phyloP scores from a whole-genome alignment of 176 grass and related monocot species.

The Rhynchospora tenuis region DNA sequence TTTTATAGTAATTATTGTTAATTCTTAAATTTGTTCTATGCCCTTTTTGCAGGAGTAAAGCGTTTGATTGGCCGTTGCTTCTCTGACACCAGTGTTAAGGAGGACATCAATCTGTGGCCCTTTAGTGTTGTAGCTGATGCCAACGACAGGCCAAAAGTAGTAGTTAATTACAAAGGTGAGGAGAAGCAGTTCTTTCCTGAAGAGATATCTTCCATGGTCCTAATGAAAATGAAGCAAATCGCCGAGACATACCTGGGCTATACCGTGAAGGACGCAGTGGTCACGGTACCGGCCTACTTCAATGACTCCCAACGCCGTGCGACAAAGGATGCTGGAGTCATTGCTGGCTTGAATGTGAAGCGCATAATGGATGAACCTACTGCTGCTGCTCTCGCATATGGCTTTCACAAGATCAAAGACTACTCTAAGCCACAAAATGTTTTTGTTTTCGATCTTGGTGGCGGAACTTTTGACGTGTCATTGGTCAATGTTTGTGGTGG shows the following conservation, averaged over 20 bases:
- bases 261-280: slow-evolving; percentile 13
- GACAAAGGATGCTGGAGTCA: slow-evolving; percentile 22
- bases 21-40: neutral
- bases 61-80: slow-evolving; percentile 21
- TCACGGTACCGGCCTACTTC: slow-evolving; percentile 10
- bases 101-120: slow-evolving; percentile 10
- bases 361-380: slow-evolving; percentile 21
- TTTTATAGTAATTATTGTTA: neutral
- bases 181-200: slow-evolving; percentile 23
- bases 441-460: slow-evolving; percentile 12
- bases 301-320: neutral
- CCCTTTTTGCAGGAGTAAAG: slow-evolving; percentile 15
- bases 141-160: slow-evolving; percentile 13
- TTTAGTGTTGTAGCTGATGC: slow-evolving; percentile 12
- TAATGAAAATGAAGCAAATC: slow-evolving; percentile 20
- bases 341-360: slow-evolving; percentile 22
- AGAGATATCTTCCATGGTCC: slow-evolving; percentile 24
- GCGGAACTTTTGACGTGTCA: neutral
- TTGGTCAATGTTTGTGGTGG: slow-evolving; percentile 3
- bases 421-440: slow-evolving; percentile 16
- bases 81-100: neutral
- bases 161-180: slow-evolving; percentile 17
- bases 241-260: slow-evolving; percentile 14
- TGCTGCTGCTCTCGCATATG: slow-evolving; percentile 17
- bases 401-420: neutral